Percentiles rank a stretch among this genome's conserved stretches.
These are phyloP conservation scores for Cutaneotrichosporon cutaneum DNA, from an alignment of 1,284 basidiomycete species.

Conservation along the genomic window DNA sequence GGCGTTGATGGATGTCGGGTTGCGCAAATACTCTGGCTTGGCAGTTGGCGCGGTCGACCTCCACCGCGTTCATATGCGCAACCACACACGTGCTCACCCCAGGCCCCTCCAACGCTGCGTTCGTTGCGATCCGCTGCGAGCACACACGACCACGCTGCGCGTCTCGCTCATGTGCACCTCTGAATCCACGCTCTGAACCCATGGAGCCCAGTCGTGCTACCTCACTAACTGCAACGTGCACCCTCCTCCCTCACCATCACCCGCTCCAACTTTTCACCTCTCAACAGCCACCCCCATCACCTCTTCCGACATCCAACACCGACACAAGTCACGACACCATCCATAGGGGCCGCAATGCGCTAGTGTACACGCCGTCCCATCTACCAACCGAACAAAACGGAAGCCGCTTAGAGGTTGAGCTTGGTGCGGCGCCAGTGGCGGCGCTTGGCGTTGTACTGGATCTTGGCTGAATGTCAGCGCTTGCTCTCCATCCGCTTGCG, in stretches of 20 bases:
- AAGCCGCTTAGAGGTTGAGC: slow-evolving; percentile 73
- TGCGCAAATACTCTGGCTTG: neutral
- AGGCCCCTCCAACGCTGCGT: too few relatives aligned
- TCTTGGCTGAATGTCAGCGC: slow-evolving; percentile 29
- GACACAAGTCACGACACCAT: slow-evolving; percentile 11
- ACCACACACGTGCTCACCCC: neutral
- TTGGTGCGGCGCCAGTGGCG: slow-evolving; percentile 94
- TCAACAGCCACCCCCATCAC: neutral
- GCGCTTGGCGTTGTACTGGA: slow-evolving; percentile 85
- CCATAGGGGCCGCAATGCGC: slow-evolving; percentile 13
- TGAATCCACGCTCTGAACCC: too few relatives aligned
- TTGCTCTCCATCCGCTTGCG: too few relatives aligned
- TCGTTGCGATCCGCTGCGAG: too few relatives aligned
- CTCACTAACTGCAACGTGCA: too few relatives aligned
- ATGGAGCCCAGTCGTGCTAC: too few relatives aligned
- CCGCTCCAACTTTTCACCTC: neutral
- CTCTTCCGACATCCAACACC: neutral
- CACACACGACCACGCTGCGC: too few relatives aligned
- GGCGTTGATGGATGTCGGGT: neutral
- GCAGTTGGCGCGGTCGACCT: neutral
- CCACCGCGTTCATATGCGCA: too few relatives aligned
- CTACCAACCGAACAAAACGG: slow-evolving; percentile 3
- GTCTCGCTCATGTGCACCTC: too few relatives aligned
- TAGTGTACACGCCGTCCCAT: slow-evolving; percentile 13
- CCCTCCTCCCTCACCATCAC: neutral